Evolutionary conservation across 139 green algal species (phyloP), one percentile per base, ranked within the genome.

Genomic region (Chlamydomonas schloesseri): DNA sequence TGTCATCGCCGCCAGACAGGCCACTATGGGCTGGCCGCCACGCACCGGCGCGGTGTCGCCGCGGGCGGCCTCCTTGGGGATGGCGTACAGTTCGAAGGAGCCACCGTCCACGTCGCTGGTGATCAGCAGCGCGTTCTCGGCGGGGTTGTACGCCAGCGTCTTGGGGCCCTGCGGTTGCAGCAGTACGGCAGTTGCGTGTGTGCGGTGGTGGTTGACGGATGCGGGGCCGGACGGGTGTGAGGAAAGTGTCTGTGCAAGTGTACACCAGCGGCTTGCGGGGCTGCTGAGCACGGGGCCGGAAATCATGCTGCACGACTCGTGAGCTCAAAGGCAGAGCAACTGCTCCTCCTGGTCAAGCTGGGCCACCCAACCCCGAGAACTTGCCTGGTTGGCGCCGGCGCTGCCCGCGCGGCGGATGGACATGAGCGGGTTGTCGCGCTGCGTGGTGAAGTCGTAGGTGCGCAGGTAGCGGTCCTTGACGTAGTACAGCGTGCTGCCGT

Each of bases 381-480:
- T 50, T 50, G 42, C 89, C 82, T 90, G 88, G 86, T 93, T 93
- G 46, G 86, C 80, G 10, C 90, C 92, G 2, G 81, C 81, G 60
- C 50, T 82, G 55, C 88, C 83, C 2, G 93, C 85, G 14, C 95
- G 86, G n/a, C 96, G 92, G 69, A 99, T 94, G 69, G 94, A 95
- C 82, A 99, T 95, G 74, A 99, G 91, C 24, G 98, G 95, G 86
- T 96, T 98, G 90, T 99, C 97, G 13, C 96, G 91, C 90, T 96
- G 90, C 8, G 91, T 95, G 42, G 86, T 53, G 74, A 96, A 98
- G 88, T 99, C 98, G 83, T 97, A 99, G 18, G 88, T 94, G 73
- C 98, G 95, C 88, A 99, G 91, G 92, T 98, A 99, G 70, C 98
- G 94, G 83, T 99, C 97, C 93, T 99, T 99, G 79, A 99, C 94